These are phyloP conservation scores for Pseudogymnoascus sp. DNA, from an alignment of 2,329 filamentous ascomycete genomes.

Conservation along the genomic window DNA sequence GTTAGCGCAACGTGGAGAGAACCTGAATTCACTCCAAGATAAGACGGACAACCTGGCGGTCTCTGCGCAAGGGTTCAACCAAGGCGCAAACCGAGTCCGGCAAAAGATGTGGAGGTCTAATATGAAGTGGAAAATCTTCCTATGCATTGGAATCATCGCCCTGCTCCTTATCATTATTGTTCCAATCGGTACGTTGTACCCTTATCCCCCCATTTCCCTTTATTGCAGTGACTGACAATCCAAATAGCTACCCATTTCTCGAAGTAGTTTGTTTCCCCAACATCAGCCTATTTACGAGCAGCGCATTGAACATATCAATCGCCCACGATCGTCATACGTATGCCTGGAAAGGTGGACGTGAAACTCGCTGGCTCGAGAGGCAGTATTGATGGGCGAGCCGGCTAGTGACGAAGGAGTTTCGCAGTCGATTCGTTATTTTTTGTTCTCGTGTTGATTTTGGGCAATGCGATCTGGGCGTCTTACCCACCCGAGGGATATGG, in stretches of 20 bases:
- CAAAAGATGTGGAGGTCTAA: constrained; percentile 99
- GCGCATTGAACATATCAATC: background rate
- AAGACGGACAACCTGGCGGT: constrained; percentile 92
- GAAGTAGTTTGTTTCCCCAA: background rate
- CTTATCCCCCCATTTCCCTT: background rate
- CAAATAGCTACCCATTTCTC: background rate
- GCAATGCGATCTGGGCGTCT: constrained; percentile 6
- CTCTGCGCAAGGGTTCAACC: constrained; percentile 91
- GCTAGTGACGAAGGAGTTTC: background rate
- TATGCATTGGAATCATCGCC: constrained; percentile 75
- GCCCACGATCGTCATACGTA: constrained; percentile 1
- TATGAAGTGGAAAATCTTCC: constrained; percentile 97
- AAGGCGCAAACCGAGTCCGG: constrained; percentile 90
- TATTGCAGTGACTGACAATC: background rate
- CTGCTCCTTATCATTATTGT: constrained; percentile 92
- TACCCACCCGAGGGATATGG: background rate
- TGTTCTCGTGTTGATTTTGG: background rate
- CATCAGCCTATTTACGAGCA: background rate
- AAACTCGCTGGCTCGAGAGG: constrained; percentile 8
- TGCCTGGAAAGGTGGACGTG: background rate
- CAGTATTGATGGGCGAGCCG: background rate
- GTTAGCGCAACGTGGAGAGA: constrained; percentile 86
- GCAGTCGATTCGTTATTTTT: background rate
- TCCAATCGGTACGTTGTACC: constrained; percentile 64
- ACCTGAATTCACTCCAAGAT: constrained; percentile 80